Evolutionary conservation across 2,329 filamentous ascomycete species (phyloP), one percentile per base, ranked within the genome.

Genomic region (Colletotrichum tanaceti): DNA sequence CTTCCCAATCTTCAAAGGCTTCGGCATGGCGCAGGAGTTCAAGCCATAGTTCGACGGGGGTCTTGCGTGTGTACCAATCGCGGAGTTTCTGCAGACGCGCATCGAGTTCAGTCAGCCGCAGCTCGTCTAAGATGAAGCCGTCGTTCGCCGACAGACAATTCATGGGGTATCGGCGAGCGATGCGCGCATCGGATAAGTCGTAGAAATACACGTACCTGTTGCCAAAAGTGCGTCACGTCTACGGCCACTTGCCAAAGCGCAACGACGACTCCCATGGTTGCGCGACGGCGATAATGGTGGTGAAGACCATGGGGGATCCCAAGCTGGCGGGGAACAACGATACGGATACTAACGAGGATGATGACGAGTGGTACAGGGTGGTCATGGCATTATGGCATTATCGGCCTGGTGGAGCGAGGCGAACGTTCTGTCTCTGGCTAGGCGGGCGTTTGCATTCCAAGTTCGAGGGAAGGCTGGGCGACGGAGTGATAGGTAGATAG

Each of bases 1-100:
- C 90, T 76, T 95, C 91, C 93, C 94, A 98, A 76, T 96, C 91
- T 75, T 96, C 92, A 76, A 91, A 97, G 32, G 86, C 85, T 71
- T 88, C 84, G 20, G 93, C 91, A 67, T 88, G 86, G 61, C 84
- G 85, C 55, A 97, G 82, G 28, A 85, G 82, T 70, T 91, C 85
- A 50, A 91, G 84, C 81, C 93, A 90, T 63, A 89, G 81, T 71
- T 91, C 88, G 57, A 87, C 84, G 2, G 87, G 86, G 58, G 86
- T 90, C 77, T 87, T 91, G 71, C 86, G 85, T 64, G 81, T 86
- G 83, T 90, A 90, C 89, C 91, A 93, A 63, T 82, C 82, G 70
- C 87, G 81, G 58, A 93, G 80, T 82, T 88, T 91, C 92, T 95
- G 78, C 35, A 22, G 35, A 46, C 55, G 54, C 13, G 46, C 50